Evolutionary conservation across 2,329 filamentous ascomycete species (phyloP).

Genomic region (Cytospora schulzeri): DNA sequence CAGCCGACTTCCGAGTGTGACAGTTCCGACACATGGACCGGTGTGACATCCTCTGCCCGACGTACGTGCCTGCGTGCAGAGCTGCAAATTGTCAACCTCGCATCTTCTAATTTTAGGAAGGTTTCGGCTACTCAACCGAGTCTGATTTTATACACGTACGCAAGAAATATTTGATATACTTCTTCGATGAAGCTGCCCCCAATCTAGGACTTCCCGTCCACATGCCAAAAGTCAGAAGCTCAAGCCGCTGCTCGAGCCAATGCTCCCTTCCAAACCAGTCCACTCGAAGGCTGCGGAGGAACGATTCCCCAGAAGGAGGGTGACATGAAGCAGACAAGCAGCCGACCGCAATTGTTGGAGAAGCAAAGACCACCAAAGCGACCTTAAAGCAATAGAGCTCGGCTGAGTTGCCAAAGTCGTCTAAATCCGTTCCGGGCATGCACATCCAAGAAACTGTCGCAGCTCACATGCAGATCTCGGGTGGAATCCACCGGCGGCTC

Average conservation of each 20-base stretch:
- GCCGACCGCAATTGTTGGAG: background rate
- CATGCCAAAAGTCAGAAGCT: no score
- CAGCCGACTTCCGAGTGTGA: background rate
- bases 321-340: background rate
- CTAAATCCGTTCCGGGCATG: background rate
- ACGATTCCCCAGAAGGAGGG: background rate
- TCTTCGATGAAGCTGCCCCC: background rate
- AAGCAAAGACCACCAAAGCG: constrained; percentile 5
- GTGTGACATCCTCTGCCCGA: background rate
- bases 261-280: background rate
- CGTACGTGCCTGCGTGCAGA: background rate
- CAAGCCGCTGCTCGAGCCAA: background rate
- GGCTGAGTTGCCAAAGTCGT: background rate
- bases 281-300: constrained; percentile 1
- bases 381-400: no score
- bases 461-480: constrained; percentile 6
- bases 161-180: no score
- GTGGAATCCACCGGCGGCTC: constrained; percentile 3
- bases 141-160: no score
- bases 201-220: background rate
- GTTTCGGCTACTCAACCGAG: no score
- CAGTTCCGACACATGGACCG: background rate
- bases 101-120: background rate
- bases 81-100: background rate
- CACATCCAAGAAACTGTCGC: no score